Base-by-base conservation (phyloP, 306 rosid species). In the Morella rubra region DNA sequence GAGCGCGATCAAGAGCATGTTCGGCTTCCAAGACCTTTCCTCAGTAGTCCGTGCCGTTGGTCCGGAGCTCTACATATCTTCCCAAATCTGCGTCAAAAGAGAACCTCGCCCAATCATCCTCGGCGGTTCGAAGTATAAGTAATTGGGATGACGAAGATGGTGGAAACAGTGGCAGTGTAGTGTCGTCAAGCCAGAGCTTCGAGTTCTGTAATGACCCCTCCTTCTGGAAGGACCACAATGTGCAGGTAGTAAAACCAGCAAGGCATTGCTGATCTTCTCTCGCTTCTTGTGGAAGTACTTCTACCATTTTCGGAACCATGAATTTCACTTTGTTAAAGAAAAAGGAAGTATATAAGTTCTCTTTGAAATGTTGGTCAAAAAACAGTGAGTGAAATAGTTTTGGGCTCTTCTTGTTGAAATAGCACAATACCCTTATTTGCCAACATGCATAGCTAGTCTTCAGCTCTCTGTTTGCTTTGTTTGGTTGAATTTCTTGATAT, bases 221-320 rank as follows among this genome's bases (percentile, higher is more conserved):
- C 32, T 95, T 95, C 83, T 95, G 99, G 99, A 91, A 88, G 81
- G 99, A 95, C 72, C 96, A 92, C 80, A 95, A 92, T 75, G 99
- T 95, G 44, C 99, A 95, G 97, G 99, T 95, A 84, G 41, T 58
- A 64, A 11, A 6, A 37, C 40, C 7, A 16, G 27, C 8, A 32
- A 58, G 16, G 62, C 22, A 8, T 19, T 56, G 15, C 12, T 12
- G 66, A 24, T 4, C 66, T 22, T 59, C 9, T 51, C 1, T 40
- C 42, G 20, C 40, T 11, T 58, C 10, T 58, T 2, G 37, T 32
- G 37, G 37, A 32, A 32, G 37, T 32, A 32, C 37, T 32, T 32
- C 37, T 32, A 32, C 37, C 3, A 32, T 32, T 32, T 32, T 32
- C 37, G 37, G 37, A 32, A 2, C 37, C 37, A 2, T 32, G 37